Base-by-base conservation (phyloP, 345 rosid genomes). In the Eucalyptus coolabah region DNA sequence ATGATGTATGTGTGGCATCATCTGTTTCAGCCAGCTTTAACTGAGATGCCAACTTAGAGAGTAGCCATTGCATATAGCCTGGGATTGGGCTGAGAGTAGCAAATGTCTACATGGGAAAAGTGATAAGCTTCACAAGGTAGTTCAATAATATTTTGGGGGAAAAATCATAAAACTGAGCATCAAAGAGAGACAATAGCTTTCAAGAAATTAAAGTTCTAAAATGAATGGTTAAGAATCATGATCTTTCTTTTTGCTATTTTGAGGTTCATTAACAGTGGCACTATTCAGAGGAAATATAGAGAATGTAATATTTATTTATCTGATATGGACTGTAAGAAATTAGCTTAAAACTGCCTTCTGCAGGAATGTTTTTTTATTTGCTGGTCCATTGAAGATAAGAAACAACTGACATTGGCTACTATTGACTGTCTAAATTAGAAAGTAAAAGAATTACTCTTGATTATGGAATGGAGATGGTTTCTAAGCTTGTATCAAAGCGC, bases 11-110 rank as follows among this genome's bases (percentile, higher is more conserved):
- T 49, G 93, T 89, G 32, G 54, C 88, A 87, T 89, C 93, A 86
- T 91, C 93, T 51, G 49, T 92, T 91, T 92, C 95, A 88, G 97
- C 92, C 83, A 98, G 93, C 91, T 89, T 93, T 56, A 94, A 93
- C 77, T 95, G 99, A 88, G 99, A 95, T 88, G 96, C 95, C 95
- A 98, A 90, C 93, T 97, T 98, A 10, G 99, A 93, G 21, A 95
- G 90, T 77, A 98, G 93, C 99, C 99, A 97, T 87, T 93, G 96
- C 96, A 96, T 95, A 91, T 90, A 98, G 81, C 98, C 99, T 59
- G 98, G 98, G 88, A 98, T 96, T 88, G 99, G 99, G 90, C 99
- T 98, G 85, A 97, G 95, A 16, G 99, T 98, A 80, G 97, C 99
- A 95, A 97, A 98, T 88, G 90, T 95, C 99, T 98, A 54, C 50